A percentile compares a stretch with the other conserved stretches of the same genome.
Conservation (phyloP, 257 asterid genomes). For the Lithospermum erythrorhizon region DNA sequence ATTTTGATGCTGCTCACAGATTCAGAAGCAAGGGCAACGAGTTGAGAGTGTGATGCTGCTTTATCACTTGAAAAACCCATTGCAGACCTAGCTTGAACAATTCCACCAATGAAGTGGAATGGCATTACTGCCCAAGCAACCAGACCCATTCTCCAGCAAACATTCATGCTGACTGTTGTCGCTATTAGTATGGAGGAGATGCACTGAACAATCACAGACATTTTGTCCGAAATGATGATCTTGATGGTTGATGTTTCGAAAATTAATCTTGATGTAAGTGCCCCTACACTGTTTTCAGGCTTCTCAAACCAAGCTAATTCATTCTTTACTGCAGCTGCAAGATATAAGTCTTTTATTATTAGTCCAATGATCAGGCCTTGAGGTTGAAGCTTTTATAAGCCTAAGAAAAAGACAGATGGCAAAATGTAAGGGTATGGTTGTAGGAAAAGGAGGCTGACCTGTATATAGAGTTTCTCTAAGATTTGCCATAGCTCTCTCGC, state of each 20-base stretch:
- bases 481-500: conserved; percentile 69
- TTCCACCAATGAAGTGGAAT: conserved; percentile 79
- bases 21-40: conserved; percentile 66
- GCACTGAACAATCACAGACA: conserved; percentile 80
- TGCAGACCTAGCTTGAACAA: conserved; percentile 83
- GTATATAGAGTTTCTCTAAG: conserved; percentile 54
- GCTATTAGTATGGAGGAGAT: conserved; percentile 71
- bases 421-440: conserved; percentile 4
- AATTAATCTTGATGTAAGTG: conserved; percentile 54
- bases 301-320: conserved; percentile 77
- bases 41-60: conserved; percentile 47
- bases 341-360: conserved; percentile 3
- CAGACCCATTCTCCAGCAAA: conserved; percentile 71
- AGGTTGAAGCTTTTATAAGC: not conserved
- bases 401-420: not conserved
- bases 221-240: conserved; percentile 65
- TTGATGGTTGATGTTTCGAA: conserved; percentile 67
- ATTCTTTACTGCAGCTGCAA: conserved; percentile 53
- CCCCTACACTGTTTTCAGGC: conserved; percentile 57
- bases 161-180: conserved; percentile 59
- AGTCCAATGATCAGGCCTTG: not conserved
- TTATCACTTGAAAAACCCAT: conserved; percentile 57
- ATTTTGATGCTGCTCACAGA: conserved; percentile 58
- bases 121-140: conserved; percentile 94
- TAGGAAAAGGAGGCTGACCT: conserved; percentile 26